Evolutionary conservation across 345 rosid species (phyloP).

Genomic region (Salix suchowensis): DNA sequence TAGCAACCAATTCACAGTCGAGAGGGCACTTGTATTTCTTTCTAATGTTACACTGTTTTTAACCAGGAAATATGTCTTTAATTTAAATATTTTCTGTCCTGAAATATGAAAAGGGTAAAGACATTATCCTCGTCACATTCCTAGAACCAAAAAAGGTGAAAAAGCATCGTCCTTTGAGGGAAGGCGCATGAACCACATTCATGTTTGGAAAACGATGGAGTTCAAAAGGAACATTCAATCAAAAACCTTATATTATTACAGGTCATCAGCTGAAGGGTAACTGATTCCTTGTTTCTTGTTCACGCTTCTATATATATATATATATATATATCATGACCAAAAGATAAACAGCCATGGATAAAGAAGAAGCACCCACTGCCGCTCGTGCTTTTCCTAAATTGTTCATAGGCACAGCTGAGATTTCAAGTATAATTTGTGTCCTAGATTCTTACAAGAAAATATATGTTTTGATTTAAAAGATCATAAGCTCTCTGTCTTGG

Average conservation of each 20-base stretch:
- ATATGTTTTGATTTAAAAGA: too few species aligned
- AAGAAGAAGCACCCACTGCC: neutral
- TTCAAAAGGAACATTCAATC: neutral
- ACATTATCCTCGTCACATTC: neutral
- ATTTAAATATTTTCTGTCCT: neutral
- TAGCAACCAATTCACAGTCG: neutral
- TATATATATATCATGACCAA: neutral
- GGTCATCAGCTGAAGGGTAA: neutral
- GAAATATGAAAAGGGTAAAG: neutral
- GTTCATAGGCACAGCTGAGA: neutral
- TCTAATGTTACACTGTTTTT: neutral
- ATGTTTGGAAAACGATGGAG: neutral
- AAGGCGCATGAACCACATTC: neutral
- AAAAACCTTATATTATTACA: neutral
- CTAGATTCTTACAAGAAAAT: too few species aligned
- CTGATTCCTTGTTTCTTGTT: neutral
- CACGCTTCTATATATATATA: neutral
- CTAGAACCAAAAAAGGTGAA: neutral
- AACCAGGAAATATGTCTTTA: neutral
- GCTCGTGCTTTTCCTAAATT: neutral
- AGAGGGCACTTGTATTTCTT: neutral
- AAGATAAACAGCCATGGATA: neutral
- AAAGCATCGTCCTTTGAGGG: neutral
- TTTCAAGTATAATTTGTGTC: neutral
- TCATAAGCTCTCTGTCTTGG: too few species aligned